phyloP scores from a whole-genome alignment of 169 alveolate genomes.

The Plasmodium gonderi region DNA sequence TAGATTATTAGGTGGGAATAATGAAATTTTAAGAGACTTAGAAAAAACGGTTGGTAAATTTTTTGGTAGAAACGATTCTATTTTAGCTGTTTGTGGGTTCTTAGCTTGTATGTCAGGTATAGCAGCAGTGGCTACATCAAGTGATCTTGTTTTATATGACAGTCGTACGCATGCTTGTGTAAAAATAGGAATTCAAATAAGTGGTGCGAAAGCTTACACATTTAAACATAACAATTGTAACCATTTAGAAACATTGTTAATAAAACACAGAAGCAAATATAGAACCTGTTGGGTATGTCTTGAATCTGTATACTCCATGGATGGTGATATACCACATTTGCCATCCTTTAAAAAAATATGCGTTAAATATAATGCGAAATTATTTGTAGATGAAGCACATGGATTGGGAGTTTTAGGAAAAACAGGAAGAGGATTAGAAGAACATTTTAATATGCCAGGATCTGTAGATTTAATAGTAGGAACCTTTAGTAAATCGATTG shows the following conservation, averaged over 20 bases:
- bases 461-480: constrained; percentile 83
- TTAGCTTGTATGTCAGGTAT: constrained; percentile 85
- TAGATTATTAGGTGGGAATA: constrained; percentile 85
- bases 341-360: constrained; percentile 82
- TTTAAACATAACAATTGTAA: constrained; percentile 85
- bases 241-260: constrained; percentile 76
- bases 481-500: constrained; percentile 85
- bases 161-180: constrained; percentile 81
- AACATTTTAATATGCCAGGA: constrained; percentile 82
- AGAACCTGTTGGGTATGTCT: constrained; percentile 83
- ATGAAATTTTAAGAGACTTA: constrained; percentile 78
- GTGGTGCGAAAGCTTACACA: constrained; percentile 80
- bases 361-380: constrained; percentile 77
- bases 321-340: constrained; percentile 88
- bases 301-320: constrained; percentile 92
- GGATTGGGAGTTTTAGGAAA: constrained; percentile 90
- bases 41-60: constrained; percentile 79
- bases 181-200: constrained; percentile 79
- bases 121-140: constrained; percentile 79
- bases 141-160: constrained; percentile 78
- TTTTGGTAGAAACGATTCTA: constrained; percentile 84
- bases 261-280: constrained; percentile 73
- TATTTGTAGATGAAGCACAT: constrained; percentile 90
- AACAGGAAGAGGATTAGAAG: constrained; percentile 90
- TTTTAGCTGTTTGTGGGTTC: constrained; percentile 81